Evolutionary conservation across 352 stramenopile genomes (phyloP).

Genomic region (Phytophthora colocasiae): DNA sequence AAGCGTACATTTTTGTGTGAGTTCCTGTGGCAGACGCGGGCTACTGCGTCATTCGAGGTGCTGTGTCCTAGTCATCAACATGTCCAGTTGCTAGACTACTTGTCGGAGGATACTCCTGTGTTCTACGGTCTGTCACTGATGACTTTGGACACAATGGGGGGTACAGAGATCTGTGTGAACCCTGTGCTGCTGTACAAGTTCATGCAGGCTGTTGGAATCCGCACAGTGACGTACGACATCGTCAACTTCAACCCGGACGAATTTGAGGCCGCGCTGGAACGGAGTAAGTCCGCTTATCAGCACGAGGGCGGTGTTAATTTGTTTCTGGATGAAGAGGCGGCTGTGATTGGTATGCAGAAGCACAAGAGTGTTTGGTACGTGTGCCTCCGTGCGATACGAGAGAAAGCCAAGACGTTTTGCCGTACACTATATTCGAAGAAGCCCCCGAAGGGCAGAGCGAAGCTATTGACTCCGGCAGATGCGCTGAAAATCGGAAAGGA

Average conservation of each 20-base stretch:
- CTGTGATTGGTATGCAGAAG: conserved; percentile 88
- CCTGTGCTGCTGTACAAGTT: conserved; percentile 74
- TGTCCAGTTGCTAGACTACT: conserved; percentile 76
- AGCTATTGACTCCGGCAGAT: conserved; percentile 20
- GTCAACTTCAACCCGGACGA: conserved; percentile 43
- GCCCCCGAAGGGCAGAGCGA: conserved; percentile 24
- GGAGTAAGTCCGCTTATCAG: conserved; percentile 63
- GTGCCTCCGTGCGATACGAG: conserved; percentile 85
- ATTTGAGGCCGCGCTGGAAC: conserved; percentile 44
- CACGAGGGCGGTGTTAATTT: conserved; percentile 80
- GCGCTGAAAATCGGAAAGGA: conserved; percentile 32
- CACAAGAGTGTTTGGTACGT: conserved; percentile 89
- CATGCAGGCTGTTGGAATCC: conserved; percentile 57
- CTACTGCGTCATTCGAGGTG: conserved; percentile 83
- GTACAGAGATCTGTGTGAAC: conserved; percentile 79
- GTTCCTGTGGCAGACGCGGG: conserved; percentile 77
- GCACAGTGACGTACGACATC: conserved; percentile 69
- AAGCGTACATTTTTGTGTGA: conserved; percentile 67
- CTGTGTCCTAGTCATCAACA: conserved; percentile 78
- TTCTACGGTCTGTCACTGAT: conserved; percentile 82
- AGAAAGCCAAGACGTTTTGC: conserved; percentile 80
- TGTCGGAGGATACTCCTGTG: conserved; percentile 75
- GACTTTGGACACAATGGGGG: conserved; percentile 36
- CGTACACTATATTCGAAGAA: conserved; percentile 42
- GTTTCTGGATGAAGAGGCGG: conserved; percentile 62